phyloP scores from a whole-genome alignment of 176 grass and related monocot genomes.

The Canna indica region DNA sequence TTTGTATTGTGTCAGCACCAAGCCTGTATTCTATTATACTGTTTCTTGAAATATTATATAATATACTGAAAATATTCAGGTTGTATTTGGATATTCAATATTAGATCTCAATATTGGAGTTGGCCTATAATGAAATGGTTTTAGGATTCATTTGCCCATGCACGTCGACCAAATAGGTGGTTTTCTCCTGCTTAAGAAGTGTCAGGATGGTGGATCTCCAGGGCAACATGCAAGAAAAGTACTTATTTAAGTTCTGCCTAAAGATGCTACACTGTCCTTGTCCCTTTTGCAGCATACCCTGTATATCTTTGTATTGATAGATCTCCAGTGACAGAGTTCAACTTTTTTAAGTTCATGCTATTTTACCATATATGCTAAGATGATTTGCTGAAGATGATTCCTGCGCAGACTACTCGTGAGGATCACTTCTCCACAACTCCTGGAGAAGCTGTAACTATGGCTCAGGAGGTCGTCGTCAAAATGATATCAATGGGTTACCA shows the following conservation, averaged over 20 bases:
- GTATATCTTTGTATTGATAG: too few relatives aligned
- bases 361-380: background rate
- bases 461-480: conserved; percentile 74
- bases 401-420: conserved; percentile 39
- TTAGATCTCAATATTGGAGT: background rate
- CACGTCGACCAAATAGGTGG: too few relatives aligned
- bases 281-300: too few relatives aligned
- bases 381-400: background rate
- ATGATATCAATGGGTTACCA: conserved; percentile 68
- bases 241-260: too few relatives aligned
- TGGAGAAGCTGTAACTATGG: conserved; percentile 55
- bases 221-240: too few relatives aligned
- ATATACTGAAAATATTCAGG: background rate
- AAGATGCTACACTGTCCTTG: too few relatives aligned
- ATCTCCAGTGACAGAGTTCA: background rate
- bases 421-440: conserved; percentile 64
- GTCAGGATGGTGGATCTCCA: too few relatives aligned
- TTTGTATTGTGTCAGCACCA: too few relatives aligned
- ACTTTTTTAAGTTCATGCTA: background rate
- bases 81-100: background rate
- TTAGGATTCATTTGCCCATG: too few relatives aligned
- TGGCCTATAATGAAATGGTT: too few relatives aligned
- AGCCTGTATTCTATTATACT: too few relatives aligned
- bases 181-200: too few relatives aligned
- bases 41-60: background rate